phyloP scores from a whole-genome alignment of 2,329 filamentous ascomycete genomes.

The Lithohypha guttulata region DNA sequence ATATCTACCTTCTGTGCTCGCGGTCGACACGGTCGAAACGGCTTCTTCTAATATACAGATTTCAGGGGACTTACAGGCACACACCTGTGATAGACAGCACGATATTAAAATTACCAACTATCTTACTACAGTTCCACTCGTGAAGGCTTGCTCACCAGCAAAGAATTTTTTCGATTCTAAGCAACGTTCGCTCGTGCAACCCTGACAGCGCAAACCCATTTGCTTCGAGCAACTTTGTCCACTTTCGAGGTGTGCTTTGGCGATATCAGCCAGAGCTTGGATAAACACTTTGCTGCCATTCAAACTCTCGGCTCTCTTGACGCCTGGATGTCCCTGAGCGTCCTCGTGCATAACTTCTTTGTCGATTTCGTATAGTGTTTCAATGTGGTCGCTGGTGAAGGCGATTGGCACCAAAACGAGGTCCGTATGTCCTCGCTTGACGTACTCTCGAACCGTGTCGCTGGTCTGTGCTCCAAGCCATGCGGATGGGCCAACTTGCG shows the following conservation, averaged over 20 bases:
- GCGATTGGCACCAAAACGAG: constrained; percentile 87
- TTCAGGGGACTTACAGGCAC: not conserved
- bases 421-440: constrained; percentile 84
- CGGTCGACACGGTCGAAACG: too few species aligned
- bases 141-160: constrained; percentile 27
- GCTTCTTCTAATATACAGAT: too few species aligned
- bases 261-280: constrained; percentile 75
- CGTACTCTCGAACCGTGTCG: constrained; percentile 75
- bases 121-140: constrained; percentile 1
- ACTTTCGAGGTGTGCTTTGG: constrained; percentile 63
- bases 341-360: constrained; percentile 86
- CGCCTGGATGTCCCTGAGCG: constrained; percentile 53
- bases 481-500: constrained; percentile 86
- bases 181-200: constrained; percentile 83
- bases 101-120: not conserved
- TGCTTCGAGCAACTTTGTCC: constrained; percentile 65
- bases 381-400: constrained; percentile 98
- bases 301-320: constrained; percentile 84
- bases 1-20: too few species aligned
- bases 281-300: constrained; percentile 92
- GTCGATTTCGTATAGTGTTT: constrained; percentile 90
- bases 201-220: constrained; percentile 84
- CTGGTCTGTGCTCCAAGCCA: constrained; percentile 94
- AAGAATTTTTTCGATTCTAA: constrained; percentile 61
- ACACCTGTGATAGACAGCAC: not conserved